These are phyloP conservation scores for Begonia peltatifolia DNA, from an alignment of 306 rosid genomes.

Conservation along the genomic window DNA sequence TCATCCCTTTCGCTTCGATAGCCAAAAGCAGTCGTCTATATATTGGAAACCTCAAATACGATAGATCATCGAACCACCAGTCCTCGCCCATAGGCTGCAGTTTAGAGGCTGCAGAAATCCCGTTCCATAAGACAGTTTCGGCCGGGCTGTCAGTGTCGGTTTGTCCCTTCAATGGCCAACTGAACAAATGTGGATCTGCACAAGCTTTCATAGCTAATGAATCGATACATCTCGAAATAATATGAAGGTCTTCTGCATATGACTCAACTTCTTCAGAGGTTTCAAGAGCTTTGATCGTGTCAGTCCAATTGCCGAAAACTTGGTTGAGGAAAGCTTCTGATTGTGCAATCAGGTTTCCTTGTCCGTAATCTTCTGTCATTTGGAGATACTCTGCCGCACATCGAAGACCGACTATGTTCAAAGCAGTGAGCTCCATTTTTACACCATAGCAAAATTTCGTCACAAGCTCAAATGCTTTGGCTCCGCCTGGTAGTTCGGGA, in stretches of 20 bases:
- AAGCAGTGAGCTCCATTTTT: conserved; percentile 57
- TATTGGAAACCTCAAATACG: conserved; percentile 37
- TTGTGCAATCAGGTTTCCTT: conserved; percentile 50
- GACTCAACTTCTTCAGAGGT: conserved; percentile 56
- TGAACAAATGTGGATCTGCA: conserved; percentile 50
- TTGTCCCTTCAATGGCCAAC: conserved; percentile 34
- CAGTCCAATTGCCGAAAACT: conserved; percentile 57
- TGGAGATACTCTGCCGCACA: conserved; percentile 67
- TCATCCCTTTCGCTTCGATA: conserved; percentile 44
- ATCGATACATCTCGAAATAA: conserved; percentile 56
- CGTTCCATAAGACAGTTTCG: conserved; percentile 50
- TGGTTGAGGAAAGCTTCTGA: conserved; percentile 55
- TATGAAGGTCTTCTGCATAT: conserved; percentile 68
- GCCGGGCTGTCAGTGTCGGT: conserved; percentile 27
- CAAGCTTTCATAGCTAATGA: conserved; percentile 64
- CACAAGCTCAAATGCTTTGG: conserved; percentile 42
- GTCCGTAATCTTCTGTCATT: conserved; percentile 73
- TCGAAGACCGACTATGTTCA: conserved; percentile 48
- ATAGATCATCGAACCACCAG: conserved; percentile 85
- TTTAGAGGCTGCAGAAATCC: conserved; percentile 32
- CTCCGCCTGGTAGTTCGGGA: conserved; percentile 74
- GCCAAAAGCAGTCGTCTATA: conserved; percentile 50
- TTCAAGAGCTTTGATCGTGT: conserved; percentile 60
- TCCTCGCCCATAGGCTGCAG: conserved; percentile 37
- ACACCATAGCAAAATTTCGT: conserved; percentile 86